Conservation (phyloP, 345 rosid genomes). For the Eutrema heterophyllum region DNA sequence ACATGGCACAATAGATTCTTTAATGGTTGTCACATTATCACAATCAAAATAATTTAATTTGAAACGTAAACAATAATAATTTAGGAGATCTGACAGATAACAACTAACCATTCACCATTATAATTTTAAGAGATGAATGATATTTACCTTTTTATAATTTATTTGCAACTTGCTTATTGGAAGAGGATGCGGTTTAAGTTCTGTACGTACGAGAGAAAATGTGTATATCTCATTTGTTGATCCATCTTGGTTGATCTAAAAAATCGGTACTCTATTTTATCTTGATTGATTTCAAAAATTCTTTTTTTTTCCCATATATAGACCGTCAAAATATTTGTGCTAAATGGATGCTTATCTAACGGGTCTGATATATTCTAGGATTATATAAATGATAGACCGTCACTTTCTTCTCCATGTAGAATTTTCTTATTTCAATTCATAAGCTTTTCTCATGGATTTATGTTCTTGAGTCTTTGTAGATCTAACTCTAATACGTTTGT, state of each 20-base stretch:
- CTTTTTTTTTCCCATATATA: too few relatives aligned
- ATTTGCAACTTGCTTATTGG: neutral
- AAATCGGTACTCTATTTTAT: neutral
- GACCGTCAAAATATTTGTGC: too few relatives aligned
- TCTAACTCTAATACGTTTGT: neutral
- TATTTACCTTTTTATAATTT: neutral
- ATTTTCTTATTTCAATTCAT: neutral
- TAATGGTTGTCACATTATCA: too few relatives aligned
- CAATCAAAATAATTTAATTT: too few relatives aligned
- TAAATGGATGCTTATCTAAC: too few relatives aligned
- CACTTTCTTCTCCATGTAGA: neutral
- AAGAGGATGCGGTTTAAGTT: conserved; percentile 5
- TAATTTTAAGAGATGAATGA: neutral
- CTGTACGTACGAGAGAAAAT: neutral
- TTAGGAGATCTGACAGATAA: too few relatives aligned
- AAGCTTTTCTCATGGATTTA: neutral
- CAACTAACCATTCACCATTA: too few relatives aligned
- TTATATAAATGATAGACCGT: neutral
- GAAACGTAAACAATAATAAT: too few relatives aligned
- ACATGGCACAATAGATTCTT: too few relatives aligned
- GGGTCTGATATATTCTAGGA: neutral
- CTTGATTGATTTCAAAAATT: neutral
- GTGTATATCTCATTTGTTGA: neutral
- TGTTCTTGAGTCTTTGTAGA: neutral
- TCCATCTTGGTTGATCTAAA: neutral